phyloP scores from a whole-genome alignment of 2,329 filamentous ascomycete species.

The Hypoxylon sp. region DNA sequence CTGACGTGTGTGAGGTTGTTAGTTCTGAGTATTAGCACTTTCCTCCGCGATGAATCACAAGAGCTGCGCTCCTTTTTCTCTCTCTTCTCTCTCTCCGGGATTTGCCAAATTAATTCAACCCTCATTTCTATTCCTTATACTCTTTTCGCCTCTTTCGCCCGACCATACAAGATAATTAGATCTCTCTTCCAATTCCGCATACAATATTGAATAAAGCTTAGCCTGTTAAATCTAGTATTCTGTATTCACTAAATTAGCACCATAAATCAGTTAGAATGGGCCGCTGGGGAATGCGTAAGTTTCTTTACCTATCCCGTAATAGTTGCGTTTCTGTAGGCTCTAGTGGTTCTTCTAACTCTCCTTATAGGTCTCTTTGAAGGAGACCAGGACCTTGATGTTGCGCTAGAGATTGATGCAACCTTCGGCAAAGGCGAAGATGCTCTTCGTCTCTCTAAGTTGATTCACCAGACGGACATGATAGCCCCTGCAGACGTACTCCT shows the following conservation, averaged over 20 bases:
- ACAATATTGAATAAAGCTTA: not conserved
- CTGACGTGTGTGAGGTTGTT: not conserved
- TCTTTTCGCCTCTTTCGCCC: not conserved
- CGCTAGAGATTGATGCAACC: not conserved
- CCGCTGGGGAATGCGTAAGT: slow-evolving; percentile 29
- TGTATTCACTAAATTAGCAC: not conserved
- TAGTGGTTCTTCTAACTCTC: slow-evolving; percentile 3
- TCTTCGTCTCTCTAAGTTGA: not conserved
- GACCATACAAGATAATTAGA: not conserved
- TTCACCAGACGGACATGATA: slow-evolving; percentile 11
- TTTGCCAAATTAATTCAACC: not conserved
- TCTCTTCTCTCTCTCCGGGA: not conserved
- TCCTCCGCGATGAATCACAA: not conserved
- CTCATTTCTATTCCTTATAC: not conserved
- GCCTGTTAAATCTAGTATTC: not conserved
- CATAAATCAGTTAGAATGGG: slow-evolving; percentile 15
- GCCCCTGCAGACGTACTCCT: not conserved
- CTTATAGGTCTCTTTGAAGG: slow-evolving; percentile 23
- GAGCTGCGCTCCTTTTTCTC: not conserved
- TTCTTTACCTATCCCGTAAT: not conserved
- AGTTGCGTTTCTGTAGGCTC: not conserved
- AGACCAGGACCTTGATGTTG: slow-evolving; percentile 18
- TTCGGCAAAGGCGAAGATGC: not conserved
- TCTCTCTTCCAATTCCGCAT: not conserved
- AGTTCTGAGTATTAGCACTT: not conserved